Percentiles rank a stretch among this genome's conserved stretches.
Conservation (phyloP, 177 flowering plant species). For the Vitis hybrid region DNA sequence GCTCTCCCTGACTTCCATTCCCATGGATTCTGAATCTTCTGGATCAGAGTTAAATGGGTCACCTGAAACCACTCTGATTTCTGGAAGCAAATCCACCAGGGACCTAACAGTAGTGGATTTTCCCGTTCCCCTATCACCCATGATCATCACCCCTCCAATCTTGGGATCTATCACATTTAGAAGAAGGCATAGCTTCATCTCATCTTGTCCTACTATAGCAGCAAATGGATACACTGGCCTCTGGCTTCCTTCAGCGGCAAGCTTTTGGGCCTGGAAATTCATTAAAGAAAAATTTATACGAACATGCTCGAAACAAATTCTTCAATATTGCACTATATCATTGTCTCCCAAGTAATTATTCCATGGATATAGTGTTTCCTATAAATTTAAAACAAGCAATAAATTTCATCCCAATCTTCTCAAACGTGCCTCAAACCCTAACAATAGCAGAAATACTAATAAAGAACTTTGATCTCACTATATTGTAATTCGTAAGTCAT, state of each 20-base stretch:
- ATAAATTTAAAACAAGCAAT: no score
- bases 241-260: constrained; percentile 61
- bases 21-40: constrained; percentile 87
- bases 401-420: no score
- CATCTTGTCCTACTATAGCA: constrained; percentile 97
- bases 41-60: constrained; percentile 98
- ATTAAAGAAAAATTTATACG: background rate
- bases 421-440: background rate
- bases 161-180: constrained; percentile 96
- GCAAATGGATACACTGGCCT: constrained; percentile 95
- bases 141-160: constrained; percentile 98
- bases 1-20: constrained; percentile 77
- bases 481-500: background rate
- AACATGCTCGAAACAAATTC: no score
- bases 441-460: background rate
- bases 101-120: constrained; percentile 96
- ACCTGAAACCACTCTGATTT: constrained; percentile 74
- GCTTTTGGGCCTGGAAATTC: constrained; percentile 54
- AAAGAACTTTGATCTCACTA: background rate
- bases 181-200: constrained; percentile 94
- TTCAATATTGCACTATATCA: no score
- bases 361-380: no score
- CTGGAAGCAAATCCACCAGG: constrained; percentile 88
- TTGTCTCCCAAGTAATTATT: no score
- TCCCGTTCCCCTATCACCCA: constrained; percentile 98